Base-by-base conservation (phyloP, 495 filamentous ascomycete species). In the Neurospora sp. region DNA sequence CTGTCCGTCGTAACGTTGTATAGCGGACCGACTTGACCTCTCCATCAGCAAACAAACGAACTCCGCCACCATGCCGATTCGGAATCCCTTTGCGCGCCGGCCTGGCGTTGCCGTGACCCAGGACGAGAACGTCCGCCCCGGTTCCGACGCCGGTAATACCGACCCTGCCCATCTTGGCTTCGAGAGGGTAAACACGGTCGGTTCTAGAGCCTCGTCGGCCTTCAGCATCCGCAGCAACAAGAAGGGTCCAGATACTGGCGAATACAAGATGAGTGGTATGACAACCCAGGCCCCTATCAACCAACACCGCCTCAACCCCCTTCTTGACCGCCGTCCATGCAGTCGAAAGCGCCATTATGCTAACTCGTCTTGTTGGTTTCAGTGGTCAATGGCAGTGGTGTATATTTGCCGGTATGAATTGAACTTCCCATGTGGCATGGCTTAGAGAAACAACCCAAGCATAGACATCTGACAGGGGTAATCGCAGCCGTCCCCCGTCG, bases 371-470 rank as follows among this genome's bases (percentile, higher is more conserved):
- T 73, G 70, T 35, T 31, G 46, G 41, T 73, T 72, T 16, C 79
- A 99, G 96, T 98, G 44, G 95, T 99, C 79, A 96, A 97, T 82
- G 95, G 96, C 80, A 95, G 93, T 82, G 96, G 96, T 66, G 92
- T 97, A 71, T 99, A 97, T 83, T 91, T 98, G 75, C 96, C 96
- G 80, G 94, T 97, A 90, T 78, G 85, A 74, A 40, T 72, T 68
- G 20, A 39, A 38, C 27, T 70, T 59, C 14, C 72, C 37, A 71
- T 66, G 37, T 31, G 20, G 22, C 12, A 40, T 73, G 35, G 20
- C 22, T 18, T 70, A 66, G 14, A 66, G 53, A 61, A 61, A 16
- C 53, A 61, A 31, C 12, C 22, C 53, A 70, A 73, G 69, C 71
- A 40, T 72, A 77, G 46, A 78, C 70, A 70, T 68, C 69, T 80